phyloP scores from a whole-genome alignment of 495 filamentous ascomycete genomes.

The Podospora anserina region DNA sequence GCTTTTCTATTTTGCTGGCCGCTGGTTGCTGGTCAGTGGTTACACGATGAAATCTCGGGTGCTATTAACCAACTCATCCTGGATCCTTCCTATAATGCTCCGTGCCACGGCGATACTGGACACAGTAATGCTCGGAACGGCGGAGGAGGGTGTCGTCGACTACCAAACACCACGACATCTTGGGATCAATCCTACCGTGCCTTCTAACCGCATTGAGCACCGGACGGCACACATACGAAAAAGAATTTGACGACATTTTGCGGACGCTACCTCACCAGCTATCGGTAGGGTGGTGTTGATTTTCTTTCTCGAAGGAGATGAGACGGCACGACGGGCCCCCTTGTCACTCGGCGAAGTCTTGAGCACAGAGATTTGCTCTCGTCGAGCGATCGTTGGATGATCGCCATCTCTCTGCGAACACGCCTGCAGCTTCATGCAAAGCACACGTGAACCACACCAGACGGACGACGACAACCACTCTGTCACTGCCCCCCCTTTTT shows the following conservation, averaged over 20 bases:
- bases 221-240: conserved; percentile 10
- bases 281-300: not conserved
- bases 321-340: not conserved
- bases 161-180: conserved; percentile 9
- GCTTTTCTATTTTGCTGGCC: conserved; percentile 6
- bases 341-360: not conserved
- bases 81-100: not conserved
- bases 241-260: conserved; percentile 15
- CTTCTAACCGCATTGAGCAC: conserved; percentile 14
- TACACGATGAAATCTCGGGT: conserved; percentile 18
- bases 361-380: not conserved
- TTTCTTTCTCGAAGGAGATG: conserved; percentile 6
- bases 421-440: conserved; percentile 6
- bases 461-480: not conserved
- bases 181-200: conserved; percentile 13
- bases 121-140: conserved; percentile 9
- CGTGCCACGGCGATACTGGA: not conserved
- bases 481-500: not conserved
- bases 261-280: not conserved
- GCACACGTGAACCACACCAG: conserved; percentile 3
- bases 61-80: conserved; percentile 12
- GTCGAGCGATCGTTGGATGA: conserved; percentile 10
- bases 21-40: not conserved
- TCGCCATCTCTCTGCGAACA: conserved; percentile 1
- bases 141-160: not conserved